Percentiles rank a stretch among this genome's conserved stretches.
Conservation (phyloP, 805 yeast genomes). For the Barnettozyma californica region DNA sequence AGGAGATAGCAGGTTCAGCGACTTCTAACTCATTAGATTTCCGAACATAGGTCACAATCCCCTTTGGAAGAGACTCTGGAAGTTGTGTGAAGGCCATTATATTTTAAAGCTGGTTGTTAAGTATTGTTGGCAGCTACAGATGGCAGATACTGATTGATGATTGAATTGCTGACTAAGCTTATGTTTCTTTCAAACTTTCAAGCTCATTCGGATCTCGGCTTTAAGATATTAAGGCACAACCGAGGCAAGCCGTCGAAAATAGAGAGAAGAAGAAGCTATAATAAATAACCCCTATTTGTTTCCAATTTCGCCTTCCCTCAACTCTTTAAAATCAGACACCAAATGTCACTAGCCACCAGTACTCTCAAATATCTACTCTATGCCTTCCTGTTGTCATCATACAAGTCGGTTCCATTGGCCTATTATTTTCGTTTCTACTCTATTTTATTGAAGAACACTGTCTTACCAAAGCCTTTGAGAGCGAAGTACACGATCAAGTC, state of each 20-base stretch:
- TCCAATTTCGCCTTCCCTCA: neutral
- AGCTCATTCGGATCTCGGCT: neutral
- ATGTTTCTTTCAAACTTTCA: no score
- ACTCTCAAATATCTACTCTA: constrained; percentile 7
- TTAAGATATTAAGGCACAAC: neutral
- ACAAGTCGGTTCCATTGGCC: constrained; percentile 65
- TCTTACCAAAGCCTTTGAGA: constrained; percentile 25
- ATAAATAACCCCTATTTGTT: neutral
- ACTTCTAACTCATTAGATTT: constrained; percentile 53
- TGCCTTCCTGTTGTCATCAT: constrained; percentile 34
- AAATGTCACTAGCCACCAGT: constrained; percentile 2
- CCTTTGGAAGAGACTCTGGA: constrained; percentile 25
- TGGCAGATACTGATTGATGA: no score
- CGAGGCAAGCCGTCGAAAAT: neutral
- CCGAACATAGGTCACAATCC: constrained; percentile 35
- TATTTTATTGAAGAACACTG: constrained; percentile 36
- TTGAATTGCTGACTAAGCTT: neutral
- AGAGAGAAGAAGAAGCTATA: no score
- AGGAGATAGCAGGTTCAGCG: constrained; percentile 64
- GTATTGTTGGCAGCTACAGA: neutral
- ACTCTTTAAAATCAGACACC: no score
- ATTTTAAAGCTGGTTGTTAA: neutral
- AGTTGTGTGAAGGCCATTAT: constrained; percentile 4
- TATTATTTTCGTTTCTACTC: constrained; percentile 60
- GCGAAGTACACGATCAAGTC: constrained; percentile 10